Percentiles rank a stretch among this genome's conserved stretches.
phyloP scores from a whole-genome alignment of 2,329 filamentous ascomycete species.

The Coleophoma crateriformis region DNA sequence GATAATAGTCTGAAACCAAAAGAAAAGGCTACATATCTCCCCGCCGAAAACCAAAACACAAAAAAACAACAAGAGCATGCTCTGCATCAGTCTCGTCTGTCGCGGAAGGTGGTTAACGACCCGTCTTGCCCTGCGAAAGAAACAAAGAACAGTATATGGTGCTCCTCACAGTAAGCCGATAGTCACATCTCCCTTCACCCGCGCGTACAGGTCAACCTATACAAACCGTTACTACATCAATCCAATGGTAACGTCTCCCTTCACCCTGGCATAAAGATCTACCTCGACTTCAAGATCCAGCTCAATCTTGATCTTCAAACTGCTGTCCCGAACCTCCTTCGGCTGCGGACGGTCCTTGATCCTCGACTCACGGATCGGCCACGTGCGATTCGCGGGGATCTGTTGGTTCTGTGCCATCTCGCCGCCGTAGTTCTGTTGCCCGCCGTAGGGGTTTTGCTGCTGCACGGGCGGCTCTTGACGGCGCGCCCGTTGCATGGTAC shows the following conservation, averaged over 20 bases:
- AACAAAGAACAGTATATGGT: not conserved
- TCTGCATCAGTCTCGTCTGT: no score
- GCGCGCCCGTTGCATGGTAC: slow-evolving; percentile 30
- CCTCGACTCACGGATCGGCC: slow-evolving; percentile 27
- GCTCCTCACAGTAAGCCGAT: slow-evolving; percentile 30
- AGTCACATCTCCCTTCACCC: slow-evolving; percentile 28
- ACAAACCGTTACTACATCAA: slow-evolving; percentile 20
- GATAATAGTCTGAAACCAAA: no score
- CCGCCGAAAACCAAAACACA: no score
- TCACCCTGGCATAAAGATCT: slow-evolving; percentile 31
- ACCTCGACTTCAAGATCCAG: slow-evolving; percentile 33
- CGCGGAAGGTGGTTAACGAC: not conserved
- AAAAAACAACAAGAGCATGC: no score
- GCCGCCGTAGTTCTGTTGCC: slow-evolving; percentile 16
- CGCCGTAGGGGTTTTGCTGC: slow-evolving; percentile 24
- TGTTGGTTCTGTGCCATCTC: slow-evolving; percentile 15
- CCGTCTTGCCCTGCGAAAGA: no score
- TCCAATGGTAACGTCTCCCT: slow-evolving; percentile 20
- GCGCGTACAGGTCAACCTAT: slow-evolving; percentile 26
- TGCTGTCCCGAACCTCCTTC: slow-evolving; percentile 29
- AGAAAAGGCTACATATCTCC: no score
- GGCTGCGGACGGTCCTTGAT: slow-evolving; percentile 31
- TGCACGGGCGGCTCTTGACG: slow-evolving; percentile 31
- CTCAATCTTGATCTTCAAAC: slow-evolving; percentile 35
- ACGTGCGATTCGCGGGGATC: slow-evolving; percentile 15